Evolutionary conservation across 768 basidiomycete genomes (phyloP), one percentile per base, ranked within the genome.

Genomic region (Rhodocollybia butyracea): DNA sequence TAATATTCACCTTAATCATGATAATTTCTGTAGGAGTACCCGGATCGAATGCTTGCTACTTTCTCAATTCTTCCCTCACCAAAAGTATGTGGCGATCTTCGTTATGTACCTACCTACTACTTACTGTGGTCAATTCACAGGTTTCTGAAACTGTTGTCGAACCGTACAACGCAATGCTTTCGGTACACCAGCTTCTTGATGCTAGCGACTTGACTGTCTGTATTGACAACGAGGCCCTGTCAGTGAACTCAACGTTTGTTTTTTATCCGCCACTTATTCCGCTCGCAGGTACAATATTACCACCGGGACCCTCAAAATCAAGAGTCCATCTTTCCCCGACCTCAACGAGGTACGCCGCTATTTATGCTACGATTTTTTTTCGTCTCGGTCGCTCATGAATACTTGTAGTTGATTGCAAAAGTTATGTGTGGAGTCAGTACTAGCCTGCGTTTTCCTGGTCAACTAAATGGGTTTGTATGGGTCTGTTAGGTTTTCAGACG

Each of bases 371-470:
- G 21, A n/a, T 42, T 54, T 41, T 5, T 41, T 21, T 19, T 8
- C 11, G 13, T 30, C n/a, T 29, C 22, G 19, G 21, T 34, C 51
- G 17, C 50, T 12, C 7, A 19, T 34, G 46, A 46, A 13, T 40
- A 54, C 50, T 36, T 42, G 3, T 56, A 86, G 83, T 72, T 96
- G 34, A 84, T 97, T 47, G 80, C 94, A 1, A 86, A 85, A 66
- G 93, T 96, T 34, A 96, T 98, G 92, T 89, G 90, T 58, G 96
- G 96, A 45, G 86, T 95, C 46, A 94, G 90, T 65, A 96, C 94
- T 2, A 90, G 90, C 63, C 74, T 95, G 56, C 87, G 93, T 38
- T 94, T 95, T 78, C 91, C 94, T n/a, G 93, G 93, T 29, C 93
- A 94, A 68, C 74, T 95, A 54, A 95, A 95, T 64, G 91, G 91